Evolutionary conservation across 2,329 filamentous ascomycete species (phyloP), one percentile per base, ranked within the genome.

Genomic region (Conoideocrella luteorostrata): DNA sequence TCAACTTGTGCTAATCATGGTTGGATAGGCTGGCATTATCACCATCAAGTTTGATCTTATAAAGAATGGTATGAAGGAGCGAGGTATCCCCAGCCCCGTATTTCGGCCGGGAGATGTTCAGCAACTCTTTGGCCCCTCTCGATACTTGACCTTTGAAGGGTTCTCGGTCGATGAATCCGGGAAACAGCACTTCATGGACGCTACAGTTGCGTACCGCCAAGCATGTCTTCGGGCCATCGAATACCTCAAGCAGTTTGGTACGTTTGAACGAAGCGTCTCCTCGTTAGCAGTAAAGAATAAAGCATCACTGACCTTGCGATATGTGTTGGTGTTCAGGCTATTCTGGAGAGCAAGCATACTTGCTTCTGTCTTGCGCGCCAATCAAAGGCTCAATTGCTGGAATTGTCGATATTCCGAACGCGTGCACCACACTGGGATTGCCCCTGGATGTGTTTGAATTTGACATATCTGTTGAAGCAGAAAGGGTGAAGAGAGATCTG

Each of bases 391-490:
- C 94, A 58, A 78, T 95, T 41, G 90, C 88, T 2, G 89, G 90
- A 0, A 85, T 95, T 45, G 89, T 95, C 7, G 88, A 95, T 62
- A 87, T 95, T 39, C 89, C 89, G 0, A 95, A 95, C 59, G 87
- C 86, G 0, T 95, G 90, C 59, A 95, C 89, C 4, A 95, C 90
- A 0, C 70, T 95, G 47, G 89, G 88, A 0, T 60, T 95, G 43
- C 90, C 90, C 1, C 88, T 95, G 73, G 90, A 95, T 65, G 94
- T 96, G 42, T 96, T 96, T 56, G 87, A 93, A 58, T 95, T 96
- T 64, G 89, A 95, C 60, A 91, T 95, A 52, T 78, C 80, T 1
- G 39, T 58, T 13, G 55, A 58, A 23, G 47, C 47, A 1, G 51
- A 48, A n/a, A 45, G 53, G 21, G 42, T 47, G 17, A 54, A 52